These are phyloP conservation scores for Rhazya stricta DNA, from an alignment of 257 asterid species.

Conservation along the genomic window DNA sequence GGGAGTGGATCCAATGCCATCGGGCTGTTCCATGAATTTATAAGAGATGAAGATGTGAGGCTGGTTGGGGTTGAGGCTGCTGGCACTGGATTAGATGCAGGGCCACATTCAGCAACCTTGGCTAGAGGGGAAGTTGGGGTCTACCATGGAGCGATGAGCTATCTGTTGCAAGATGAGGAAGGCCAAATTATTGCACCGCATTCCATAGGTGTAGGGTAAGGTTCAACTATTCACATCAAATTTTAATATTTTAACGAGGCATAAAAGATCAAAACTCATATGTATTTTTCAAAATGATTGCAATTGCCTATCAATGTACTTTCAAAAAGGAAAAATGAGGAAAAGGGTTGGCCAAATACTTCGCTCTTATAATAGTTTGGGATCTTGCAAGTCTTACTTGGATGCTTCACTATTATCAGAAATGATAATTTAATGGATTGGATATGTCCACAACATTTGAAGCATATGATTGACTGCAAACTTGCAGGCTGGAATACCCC, in stretches of 20 bases:
- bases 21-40: constrained; percentile 71
- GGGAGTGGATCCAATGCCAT: constrained; percentile 78
- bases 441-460: too few relatives aligned
- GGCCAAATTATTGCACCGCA: constrained; percentile 60
- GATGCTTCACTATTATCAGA: too few relatives aligned
- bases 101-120: constrained; percentile 64
- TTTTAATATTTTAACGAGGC: background rate
- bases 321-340: too few relatives aligned
- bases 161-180: constrained; percentile 63
- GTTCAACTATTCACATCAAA: background rate
- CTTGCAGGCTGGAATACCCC: constrained; percentile 64
- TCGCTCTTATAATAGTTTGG: too few relatives aligned
- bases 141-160: constrained; percentile 71
- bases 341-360: too few relatives aligned
- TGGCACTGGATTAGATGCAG: constrained; percentile 48
- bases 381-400: too few relatives aligned
- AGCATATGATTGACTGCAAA: background rate
- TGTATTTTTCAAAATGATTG: too few relatives aligned
- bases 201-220: constrained; percentile 71
- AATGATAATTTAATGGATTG: too few relatives aligned
- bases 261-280: too few relatives aligned
- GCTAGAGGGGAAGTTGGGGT: constrained; percentile 68
- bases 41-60: constrained; percentile 55
- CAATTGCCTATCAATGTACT: too few relatives aligned
- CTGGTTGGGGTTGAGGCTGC: constrained; percentile 71